phyloP scores from a whole-genome alignment of 1,139 yeast species.

The Taphrina confusa region DNA sequence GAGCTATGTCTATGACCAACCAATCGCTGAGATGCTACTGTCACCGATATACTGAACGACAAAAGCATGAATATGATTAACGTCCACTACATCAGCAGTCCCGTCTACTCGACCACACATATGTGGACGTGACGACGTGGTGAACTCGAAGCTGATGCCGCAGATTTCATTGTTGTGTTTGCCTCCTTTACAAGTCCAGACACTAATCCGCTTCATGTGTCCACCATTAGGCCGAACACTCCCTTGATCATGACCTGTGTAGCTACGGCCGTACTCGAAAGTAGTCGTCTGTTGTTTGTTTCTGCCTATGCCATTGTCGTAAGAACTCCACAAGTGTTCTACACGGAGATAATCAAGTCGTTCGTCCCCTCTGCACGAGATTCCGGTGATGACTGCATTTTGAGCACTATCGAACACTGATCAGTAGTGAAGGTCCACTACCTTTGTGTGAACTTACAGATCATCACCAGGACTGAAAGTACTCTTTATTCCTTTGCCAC shows the following conservation, averaged over 20 bases:
- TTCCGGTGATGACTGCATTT: not conserved
- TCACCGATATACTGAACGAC: no score
- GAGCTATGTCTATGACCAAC: no score
- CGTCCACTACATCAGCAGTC: not conserved
- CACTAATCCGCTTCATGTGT: not conserved
- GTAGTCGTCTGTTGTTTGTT: no score
- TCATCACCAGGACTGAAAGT: not conserved
- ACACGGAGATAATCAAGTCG: not conserved
- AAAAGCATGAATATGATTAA: no score
- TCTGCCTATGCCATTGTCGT: no score
- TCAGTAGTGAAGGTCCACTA: no score
- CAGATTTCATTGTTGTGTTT: not conserved
- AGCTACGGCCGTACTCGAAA: not conserved
- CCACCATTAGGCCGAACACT: not conserved
- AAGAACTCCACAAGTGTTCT: no score
- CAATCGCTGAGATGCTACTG: no score
- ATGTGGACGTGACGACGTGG: not conserved
- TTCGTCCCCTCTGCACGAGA: not conserved
- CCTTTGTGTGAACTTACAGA: no score
- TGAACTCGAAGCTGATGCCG: not conserved
- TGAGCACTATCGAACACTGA: no score
- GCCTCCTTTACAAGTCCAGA: not conserved
- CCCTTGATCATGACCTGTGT: not conserved
- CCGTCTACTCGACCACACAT: slow-evolving; percentile 5
- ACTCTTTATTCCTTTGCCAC: no score